A percentile compares a stretch with the other conserved stretches of the same genome.
Conservation (phyloP, 768 basidiomycete species). For the Hortiboletus campestris region DNA sequence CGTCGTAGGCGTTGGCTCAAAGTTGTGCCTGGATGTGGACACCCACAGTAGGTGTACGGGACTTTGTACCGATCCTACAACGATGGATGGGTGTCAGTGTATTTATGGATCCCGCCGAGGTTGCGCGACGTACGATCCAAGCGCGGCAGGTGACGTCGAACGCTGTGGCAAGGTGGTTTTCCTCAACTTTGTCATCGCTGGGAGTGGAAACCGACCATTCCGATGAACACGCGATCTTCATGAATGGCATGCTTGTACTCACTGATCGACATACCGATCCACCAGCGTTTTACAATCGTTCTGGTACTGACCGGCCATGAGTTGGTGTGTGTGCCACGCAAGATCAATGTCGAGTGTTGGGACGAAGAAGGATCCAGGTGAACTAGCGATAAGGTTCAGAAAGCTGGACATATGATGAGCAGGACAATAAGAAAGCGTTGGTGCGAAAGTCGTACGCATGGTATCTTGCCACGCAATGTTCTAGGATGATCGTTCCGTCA, state of each 20-base stretch:
- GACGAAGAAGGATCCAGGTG: constrained; percentile 44
- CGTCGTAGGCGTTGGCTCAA: constrained; percentile 44
- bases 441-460: constrained; percentile 42
- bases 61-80: constrained; percentile 45
- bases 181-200: constrained; percentile 55
- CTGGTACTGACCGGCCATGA: constrained; percentile 44
- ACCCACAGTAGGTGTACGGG: constrained; percentile 59
- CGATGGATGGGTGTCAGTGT: not conserved
- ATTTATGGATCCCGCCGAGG: not conserved
- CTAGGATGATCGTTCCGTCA: constrained; percentile 42
- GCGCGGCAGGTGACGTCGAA: constrained; percentile 51
- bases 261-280: constrained; percentile 57
- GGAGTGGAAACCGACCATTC: not conserved
- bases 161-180: constrained; percentile 40
- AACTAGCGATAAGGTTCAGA: constrained; percentile 49
- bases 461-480: constrained; percentile 53
- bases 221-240: not conserved
- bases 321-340: constrained; percentile 71
- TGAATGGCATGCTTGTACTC: constrained; percentile 11
- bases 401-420: constrained; percentile 30
- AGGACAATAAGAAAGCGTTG: not conserved
- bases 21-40: constrained; percentile 45
- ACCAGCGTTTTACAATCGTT: constrained; percentile 38
- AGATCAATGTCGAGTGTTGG: constrained; percentile 71
- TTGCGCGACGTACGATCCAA: constrained; percentile 40